phyloP scores from a whole-genome alignment of 768 basidiomycete genomes.

The Lepiota venenata region DNA sequence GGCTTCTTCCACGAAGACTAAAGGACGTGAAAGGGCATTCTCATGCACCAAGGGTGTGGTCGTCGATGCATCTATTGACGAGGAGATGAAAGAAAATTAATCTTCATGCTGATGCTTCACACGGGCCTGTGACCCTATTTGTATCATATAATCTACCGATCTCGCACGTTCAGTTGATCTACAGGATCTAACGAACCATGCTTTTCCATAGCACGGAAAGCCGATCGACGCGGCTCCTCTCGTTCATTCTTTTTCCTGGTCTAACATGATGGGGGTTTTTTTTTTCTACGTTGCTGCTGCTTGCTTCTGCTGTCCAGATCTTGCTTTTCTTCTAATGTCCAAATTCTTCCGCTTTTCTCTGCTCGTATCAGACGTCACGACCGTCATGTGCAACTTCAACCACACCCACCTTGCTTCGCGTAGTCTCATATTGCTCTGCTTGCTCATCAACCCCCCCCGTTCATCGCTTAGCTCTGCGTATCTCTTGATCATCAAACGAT shows the following conservation, averaged over 20 bases:
- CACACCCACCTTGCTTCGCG: no score
- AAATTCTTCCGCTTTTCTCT: no score
- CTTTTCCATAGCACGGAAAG: background rate
- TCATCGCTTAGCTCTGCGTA: no score
- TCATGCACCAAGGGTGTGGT: slow-evolving; percentile 27
- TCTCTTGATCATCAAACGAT: no score
- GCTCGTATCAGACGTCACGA: no score
- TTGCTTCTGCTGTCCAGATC: background rate
- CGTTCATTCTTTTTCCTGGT: no score
- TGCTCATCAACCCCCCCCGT: no score
- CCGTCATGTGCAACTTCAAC: no score
- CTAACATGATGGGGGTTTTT: background rate
- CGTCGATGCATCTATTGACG: slow-evolving; percentile 29
- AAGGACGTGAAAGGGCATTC: slow-evolving; percentile 27
- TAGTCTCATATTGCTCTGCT: no score
- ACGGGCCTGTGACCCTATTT: background rate
- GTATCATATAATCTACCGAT: background rate
- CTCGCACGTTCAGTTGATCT: no score
- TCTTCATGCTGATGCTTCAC: background rate
- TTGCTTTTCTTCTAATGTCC: no score
- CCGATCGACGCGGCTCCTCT: background rate
- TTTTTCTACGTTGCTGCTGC: background rate
- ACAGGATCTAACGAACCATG: no score
- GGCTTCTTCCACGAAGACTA: slow-evolving; percentile 12
- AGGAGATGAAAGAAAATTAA: slow-evolving; percentile 41